These are phyloP conservation scores for Maudiozyma serrabonitensis DNA, from an alignment of 805 yeast species.

Conservation along the genomic window DNA sequence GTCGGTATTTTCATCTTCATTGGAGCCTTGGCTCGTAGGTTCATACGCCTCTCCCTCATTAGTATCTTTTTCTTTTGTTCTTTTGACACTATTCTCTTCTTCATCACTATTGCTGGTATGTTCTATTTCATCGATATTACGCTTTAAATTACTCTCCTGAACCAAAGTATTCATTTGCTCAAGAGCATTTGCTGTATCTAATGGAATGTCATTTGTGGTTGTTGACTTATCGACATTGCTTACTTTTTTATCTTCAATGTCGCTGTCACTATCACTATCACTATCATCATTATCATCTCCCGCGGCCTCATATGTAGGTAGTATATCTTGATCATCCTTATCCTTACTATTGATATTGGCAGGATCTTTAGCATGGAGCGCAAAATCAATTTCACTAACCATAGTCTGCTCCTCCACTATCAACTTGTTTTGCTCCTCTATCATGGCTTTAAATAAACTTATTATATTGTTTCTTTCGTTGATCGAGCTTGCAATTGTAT, in stretches of 20 bases:
- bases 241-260: not conserved
- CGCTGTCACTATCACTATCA: conserved; percentile 11
- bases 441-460: conserved; percentile 16
- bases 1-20: conserved; percentile 8
- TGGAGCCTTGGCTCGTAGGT: conserved; percentile 3
- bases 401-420: conserved; percentile 24
- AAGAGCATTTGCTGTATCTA: not conserved
- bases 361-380: conserved; percentile 20
- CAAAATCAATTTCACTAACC: conserved; percentile 19
- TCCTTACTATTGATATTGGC: conserved; percentile 2
- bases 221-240: not conserved
- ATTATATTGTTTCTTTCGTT: conserved; percentile 20
- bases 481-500: conserved; percentile 22
- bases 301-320: conserved; percentile 25
- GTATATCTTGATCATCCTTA: conserved; percentile 10
- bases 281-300: conserved; percentile 18
- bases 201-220: not conserved
- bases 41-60: conserved; percentile 5
- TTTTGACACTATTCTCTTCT: not conserved
- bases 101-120: too few species aligned
- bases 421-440: conserved; percentile 19
- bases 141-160: not conserved
- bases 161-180: not conserved
- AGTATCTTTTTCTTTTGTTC: not conserved
- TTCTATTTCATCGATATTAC: not conserved